A percentile compares a stretch with the other conserved stretches of the same genome.
Conservation (phyloP, 208 protist species). For the Leishmania arabica region DNA sequence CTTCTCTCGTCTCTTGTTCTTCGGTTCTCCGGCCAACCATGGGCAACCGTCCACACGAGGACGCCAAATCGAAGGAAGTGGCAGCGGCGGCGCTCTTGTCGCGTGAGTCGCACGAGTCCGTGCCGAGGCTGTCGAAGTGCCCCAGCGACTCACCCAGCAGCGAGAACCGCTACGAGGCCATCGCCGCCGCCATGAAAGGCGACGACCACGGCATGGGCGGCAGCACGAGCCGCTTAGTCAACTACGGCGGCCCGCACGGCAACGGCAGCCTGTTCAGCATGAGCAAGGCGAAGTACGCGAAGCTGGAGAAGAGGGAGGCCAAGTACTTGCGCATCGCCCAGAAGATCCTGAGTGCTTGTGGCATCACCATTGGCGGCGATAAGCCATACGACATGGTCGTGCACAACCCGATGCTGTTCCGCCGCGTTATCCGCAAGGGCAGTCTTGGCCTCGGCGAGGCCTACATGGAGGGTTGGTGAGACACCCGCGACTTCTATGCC, state of each 20-base stretch:
- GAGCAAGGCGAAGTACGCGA: conserved; percentile 22
- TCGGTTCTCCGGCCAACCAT: not conserved
- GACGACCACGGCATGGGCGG: not conserved
- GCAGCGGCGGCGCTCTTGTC: not conserved
- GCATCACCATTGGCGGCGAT: conserved; percentile 43
- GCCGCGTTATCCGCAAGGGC: conserved; percentile 49
- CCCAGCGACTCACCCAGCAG: not conserved
- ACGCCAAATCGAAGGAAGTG: not conserved
- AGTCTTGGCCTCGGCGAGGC: conserved; percentile 55
- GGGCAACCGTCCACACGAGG: not conserved
- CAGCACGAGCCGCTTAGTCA: not conserved
- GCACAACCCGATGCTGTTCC: conserved; percentile 48
- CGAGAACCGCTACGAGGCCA: conserved; percentile 3
- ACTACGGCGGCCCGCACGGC: conserved; percentile 25
- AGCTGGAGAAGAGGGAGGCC: conserved; percentile 30
- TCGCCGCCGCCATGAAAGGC: not conserved
- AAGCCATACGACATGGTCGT: conserved; percentile 49
- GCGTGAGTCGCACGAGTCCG: not conserved
- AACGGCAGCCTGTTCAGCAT: conserved; percentile 44
- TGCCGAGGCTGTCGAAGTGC: not conserved
- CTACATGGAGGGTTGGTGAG: conserved; percentile 72
- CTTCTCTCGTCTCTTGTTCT: not conserved
- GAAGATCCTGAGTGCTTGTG: conserved; percentile 43
- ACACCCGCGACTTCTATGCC: conserved; percentile 55
- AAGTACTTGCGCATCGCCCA: conserved; percentile 40